Base-by-base conservation (phyloP, 208 protist genomes). In the Leishmania arabica region DNA sequence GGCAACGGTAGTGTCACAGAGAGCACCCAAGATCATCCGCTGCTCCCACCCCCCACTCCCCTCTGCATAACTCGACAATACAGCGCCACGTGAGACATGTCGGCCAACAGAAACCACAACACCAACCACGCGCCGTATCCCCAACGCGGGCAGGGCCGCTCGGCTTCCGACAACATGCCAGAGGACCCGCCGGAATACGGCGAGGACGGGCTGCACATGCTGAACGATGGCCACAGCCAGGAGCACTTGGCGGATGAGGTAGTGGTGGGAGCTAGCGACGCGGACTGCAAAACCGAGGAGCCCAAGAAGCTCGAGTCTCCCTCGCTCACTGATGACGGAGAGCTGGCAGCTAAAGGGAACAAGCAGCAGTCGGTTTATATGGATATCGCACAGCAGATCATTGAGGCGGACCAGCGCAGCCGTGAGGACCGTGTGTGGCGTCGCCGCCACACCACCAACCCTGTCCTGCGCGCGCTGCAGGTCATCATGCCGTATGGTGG, bases 401-500 rank as follows among this genome's bases (percentile, higher is more conserved):
- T 90, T 34, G 83, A 73, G 62, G 24, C n/a, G 15, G 80, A 82
- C 0, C 45, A 77, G 45, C 73, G 75, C 45, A 84, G 84, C 56
- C 86, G 86, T 21, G 78, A 69, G 60, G 68, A 78, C 37, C 82
- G 83, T 27, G 86, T 92, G 64, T 87, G 83, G 79, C 66, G 75
- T 42, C 89, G 89, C 9, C 89, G 89, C 17, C 87, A 92, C 79
- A 80, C 89, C 2, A 80, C 76, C n/a, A 92, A 90, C 70, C 68
- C 75, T 5, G 45, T 92, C 3, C 70, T 88, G 42, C 83, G 83
- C 21, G 60, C 70, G 56, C 74, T 89, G 34, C 82, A 91, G 78
- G 69, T 69, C 40, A 77, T 90, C 42, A 84, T 92, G 27, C 89
- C 89, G 13, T 93, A 93, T 81, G 89, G 89, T 47, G 87, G 89